phyloP scores from a whole-genome alignment of 208 protist genomes.

The Angomonas ambiguus region DNA sequence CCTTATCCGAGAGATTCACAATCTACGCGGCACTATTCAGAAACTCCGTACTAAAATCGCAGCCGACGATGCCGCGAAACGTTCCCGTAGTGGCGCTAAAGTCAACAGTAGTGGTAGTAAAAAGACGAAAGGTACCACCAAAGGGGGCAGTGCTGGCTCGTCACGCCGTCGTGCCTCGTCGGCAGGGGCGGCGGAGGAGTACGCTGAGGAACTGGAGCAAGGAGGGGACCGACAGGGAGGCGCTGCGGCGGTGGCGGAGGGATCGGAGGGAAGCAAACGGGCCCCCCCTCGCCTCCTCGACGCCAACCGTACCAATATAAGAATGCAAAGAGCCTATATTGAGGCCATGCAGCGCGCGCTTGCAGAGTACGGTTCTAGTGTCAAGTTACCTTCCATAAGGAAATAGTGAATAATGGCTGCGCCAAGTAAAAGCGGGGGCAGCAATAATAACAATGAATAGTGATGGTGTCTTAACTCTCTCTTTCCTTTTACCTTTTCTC shows the following conservation, averaged over 20 bases:
- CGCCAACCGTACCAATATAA: constrained; percentile 75
- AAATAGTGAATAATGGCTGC: background rate
- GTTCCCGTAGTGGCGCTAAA: constrained; percentile 11
- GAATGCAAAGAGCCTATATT: constrained; percentile 67
- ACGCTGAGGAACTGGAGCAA: background rate
- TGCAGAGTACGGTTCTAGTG: constrained; percentile 5
- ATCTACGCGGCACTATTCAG: constrained; percentile 88
- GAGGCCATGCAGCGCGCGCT: constrained; percentile 70
- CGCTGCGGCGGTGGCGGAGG: background rate
- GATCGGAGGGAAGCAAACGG: background rate
- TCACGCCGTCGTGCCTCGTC: background rate
- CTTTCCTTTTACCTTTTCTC: background rate
- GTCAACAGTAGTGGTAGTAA: background rate
- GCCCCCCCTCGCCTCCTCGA: constrained; percentile 65
- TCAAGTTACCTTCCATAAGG: background rate
- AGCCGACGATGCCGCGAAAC: constrained; percentile 45
- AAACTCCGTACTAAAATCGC: constrained; percentile 57
- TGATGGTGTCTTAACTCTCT: background rate
- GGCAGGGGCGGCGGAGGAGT: background rate
- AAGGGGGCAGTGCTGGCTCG: background rate
- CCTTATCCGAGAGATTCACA: constrained; percentile 95
- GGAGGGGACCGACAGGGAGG: background rate
- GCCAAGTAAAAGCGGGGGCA: background rate
- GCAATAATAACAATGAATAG: background rate
- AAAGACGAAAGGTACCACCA: constrained; percentile 1